A percentile compares a stretch with the other conserved stretches of the same genome.
These are phyloP conservation scores for Geosmithia morbida DNA, from an alignment of 2,329 filamentous ascomycete genomes.

Conservation along the genomic window DNA sequence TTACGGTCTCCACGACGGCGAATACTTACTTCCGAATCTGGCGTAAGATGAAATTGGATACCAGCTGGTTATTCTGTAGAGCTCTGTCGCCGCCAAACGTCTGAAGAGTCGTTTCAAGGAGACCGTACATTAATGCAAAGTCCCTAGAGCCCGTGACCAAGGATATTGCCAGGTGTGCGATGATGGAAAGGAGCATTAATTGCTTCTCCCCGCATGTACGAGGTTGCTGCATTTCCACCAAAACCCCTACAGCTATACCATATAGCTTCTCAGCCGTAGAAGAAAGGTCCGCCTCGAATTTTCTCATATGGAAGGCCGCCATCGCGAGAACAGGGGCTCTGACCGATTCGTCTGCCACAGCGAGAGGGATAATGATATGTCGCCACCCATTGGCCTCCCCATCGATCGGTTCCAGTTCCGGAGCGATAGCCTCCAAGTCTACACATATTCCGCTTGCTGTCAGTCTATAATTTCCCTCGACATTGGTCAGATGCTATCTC, in stretches of 20 bases:
- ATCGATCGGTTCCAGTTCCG: constrained; percentile 10
- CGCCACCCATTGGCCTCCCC: constrained; percentile 8
- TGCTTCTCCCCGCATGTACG: constrained; percentile 5
- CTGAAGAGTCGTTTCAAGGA: constrained; percentile 11
- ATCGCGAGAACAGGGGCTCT: constrained; percentile 11
- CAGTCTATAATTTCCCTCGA: neutral
- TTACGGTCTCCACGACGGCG: neutral
- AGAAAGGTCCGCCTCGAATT: no score
- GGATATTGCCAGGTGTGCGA: constrained; percentile 9
- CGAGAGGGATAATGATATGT: constrained; percentile 7
- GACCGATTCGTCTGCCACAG: constrained; percentile 8
- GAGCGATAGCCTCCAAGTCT: constrained; percentile 10
- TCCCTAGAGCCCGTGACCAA: constrained; percentile 13
- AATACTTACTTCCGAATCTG: constrained; percentile 12
- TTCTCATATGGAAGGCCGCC: constrained; percentile 10
- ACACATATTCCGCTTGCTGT: neutral
- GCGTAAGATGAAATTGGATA: constrained; percentile 8
- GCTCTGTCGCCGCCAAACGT: constrained; percentile 10
- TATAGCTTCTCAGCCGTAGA: no score
- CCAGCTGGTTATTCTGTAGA: constrained; percentile 5
- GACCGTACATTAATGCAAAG: constrained; percentile 11
- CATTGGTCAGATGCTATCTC: neutral
- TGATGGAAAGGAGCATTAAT: constrained; percentile 8
- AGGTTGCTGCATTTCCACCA: no score
- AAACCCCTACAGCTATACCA: no score